These are phyloP conservation scores for Halophytophthora polymorphica DNA, from an alignment of 352 stramenopile genomes.

Conservation along the genomic window DNA sequence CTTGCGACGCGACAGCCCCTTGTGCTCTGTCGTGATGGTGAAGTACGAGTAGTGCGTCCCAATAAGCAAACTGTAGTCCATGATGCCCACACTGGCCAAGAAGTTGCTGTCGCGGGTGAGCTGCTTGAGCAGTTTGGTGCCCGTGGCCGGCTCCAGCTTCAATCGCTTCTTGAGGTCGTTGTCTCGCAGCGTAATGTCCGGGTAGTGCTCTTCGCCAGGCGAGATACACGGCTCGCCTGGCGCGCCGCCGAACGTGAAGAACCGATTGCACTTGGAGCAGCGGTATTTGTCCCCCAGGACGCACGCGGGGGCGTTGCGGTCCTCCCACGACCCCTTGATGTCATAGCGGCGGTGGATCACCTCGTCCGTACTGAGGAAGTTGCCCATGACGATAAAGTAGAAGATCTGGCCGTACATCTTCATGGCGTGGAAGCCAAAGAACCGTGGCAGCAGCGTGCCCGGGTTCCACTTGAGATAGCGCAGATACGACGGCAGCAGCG, in stretches of 20 bases:
- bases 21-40: slow-evolving; percentile 50
- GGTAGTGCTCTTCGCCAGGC: slow-evolving; percentile 69
- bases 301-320: slow-evolving; percentile 77
- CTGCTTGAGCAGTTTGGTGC: slow-evolving; percentile 68
- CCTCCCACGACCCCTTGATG: slow-evolving; percentile 90
- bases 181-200: slow-evolving; percentile 79
- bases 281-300: slow-evolving; percentile 74
- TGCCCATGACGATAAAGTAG: slow-evolving; percentile 92
- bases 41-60: slow-evolving; percentile 86
- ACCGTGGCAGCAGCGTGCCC: slow-evolving; percentile 82
- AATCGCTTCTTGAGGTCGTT: slow-evolving; percentile 87
- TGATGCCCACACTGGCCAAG: slow-evolving; percentile 80
- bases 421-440: slow-evolving; percentile 88
- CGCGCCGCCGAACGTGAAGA: slow-evolving; percentile 71
- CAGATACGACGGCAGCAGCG: slow-evolving; percentile 80
- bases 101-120: slow-evolving; percentile 83
- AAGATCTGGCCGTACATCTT: slow-evolving; percentile 91
- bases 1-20: slow-evolving; percentile 26
- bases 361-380: slow-evolving; percentile 82
- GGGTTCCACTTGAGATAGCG: slow-evolving; percentile 89
- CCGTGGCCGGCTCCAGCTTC: slow-evolving; percentile 52
- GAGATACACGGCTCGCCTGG: slow-evolving; percentile 44
- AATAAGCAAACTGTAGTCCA: slow-evolving; percentile 91
- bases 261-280: slow-evolving; percentile 84
- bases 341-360: slow-evolving; percentile 88